Base-by-base conservation (phyloP, 2,329 filamentous ascomycete genomes). In the Teratosphaeria viscida region DNA sequence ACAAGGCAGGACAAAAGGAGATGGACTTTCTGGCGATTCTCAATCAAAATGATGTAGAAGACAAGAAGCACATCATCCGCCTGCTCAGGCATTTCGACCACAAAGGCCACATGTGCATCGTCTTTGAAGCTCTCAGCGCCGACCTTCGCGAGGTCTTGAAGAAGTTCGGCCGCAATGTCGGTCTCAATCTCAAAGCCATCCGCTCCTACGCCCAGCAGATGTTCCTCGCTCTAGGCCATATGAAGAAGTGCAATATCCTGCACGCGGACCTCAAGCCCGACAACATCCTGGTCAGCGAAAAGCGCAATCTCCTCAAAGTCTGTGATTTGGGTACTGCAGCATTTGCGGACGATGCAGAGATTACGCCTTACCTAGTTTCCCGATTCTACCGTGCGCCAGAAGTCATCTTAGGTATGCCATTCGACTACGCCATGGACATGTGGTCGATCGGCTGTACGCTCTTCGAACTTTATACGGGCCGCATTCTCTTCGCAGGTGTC, bases 371-470 rank as follows among this genome's bases (percentile, higher is more conserved):
- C 71, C 85, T 99, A 1, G 91, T 97, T 70, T 96, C 91, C 77
- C 87, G 95, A 59, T 99, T 97, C 76, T 99, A 99, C 73, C 88
- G 94, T 62, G 94, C 94, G 3, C 94, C 95, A 2, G 94, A 99
- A 76, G 90, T 99, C 71, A 96, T 99, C 62, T 82, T 99, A 3
- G 94, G 94, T n/a, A 92, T 96, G 78, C 88, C 89, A 10, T 96
- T 95, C 73, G 91, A 96, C 72, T 95, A 92, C 72, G 87, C 88
- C 7, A 90, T 97, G 65, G 94, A 99, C 73, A 89, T 96, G 80
- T 99, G 94, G 94, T 95, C 92, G 7, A 90, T 97, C 65, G 95
- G 94, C 43, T 99, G 94, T 76, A 99, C 94, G 0, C 80, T 97
- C 34, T 99, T 95, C 74, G 94, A 99, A 76, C 80, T 99, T 49